Base-by-base conservation (phyloP, 1,284 basidiomycete genomes). In the Porodaedalea pini region DNA sequence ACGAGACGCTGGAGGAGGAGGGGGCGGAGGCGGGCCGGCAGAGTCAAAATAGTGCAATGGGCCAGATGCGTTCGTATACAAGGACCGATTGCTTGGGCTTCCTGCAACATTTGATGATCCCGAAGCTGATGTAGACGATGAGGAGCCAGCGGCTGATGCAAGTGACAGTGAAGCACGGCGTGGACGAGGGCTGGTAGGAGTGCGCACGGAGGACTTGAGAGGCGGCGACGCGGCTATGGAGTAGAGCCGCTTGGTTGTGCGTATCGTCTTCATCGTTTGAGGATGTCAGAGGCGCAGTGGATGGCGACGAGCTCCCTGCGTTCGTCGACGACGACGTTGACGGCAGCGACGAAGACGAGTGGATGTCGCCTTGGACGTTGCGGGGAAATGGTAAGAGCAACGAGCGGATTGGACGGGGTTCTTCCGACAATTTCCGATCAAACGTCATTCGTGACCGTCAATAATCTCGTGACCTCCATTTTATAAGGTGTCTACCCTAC, bases 11-110 rank as follows among this genome's bases (percentile, higher is more conserved):
- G 56, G 51, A 21, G 37, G 51, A 31, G 51, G 56, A n/a, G 56
- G 51, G n/a, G 56, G 34, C 19, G 56, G 41, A 10, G 48, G 40
- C n/a, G n/a, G n/a, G n/a, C n/a, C n/a, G 25, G 39, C 53, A 21
- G 50, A 37, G 15, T 58, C 56, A 40, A 58, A 58, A 48, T 40
- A 48, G 27, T 53, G 56, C 41, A 58, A 31, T 13, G 51, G 34
- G 27, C 50, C 34, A 23, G 56, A 15, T 21, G 56, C 34, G 23
- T 31, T 54, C 7, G 56, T 58, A 37, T 58, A 53, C 15, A 53
- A 27, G 0, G 56, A 41, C 25, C 56, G 41, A 34, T 34, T 52
- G 21, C 37, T 36, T 11, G 50, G 17, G 34, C 27, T 17, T 27
- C 45, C 37, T 29, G 32, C 25, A 27, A 15, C 48, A 27, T 29